phyloP scores from a whole-genome alignment of 805 yeast genomes.

The Candida sanyiensis region DNA sequence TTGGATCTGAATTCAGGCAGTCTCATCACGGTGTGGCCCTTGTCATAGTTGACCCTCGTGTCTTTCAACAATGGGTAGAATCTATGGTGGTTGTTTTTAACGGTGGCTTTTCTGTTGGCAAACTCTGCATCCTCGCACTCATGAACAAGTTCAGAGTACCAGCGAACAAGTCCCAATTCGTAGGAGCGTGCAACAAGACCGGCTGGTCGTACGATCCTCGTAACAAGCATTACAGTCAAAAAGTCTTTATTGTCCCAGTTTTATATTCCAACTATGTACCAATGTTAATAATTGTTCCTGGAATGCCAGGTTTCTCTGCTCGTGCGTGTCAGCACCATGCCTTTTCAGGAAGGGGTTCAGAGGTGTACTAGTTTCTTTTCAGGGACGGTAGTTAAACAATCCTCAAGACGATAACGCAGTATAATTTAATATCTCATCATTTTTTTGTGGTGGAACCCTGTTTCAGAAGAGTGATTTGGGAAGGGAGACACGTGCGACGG shows the following conservation, averaged over 20 bases:
- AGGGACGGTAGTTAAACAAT: constrained; percentile 28
- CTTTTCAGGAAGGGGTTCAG: constrained; percentile 2
- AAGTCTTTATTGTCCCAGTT: background rate
- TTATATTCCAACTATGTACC: constrained; percentile 5
- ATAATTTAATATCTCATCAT: constrained; percentile 23
- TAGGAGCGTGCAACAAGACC: background rate
- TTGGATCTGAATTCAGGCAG: constrained; percentile 34
- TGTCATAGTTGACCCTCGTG: constrained; percentile 10
- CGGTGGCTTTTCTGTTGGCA: constrained; percentile 20
- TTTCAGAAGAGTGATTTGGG: background rate
- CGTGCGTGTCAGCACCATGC: background rate
- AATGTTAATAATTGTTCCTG: background rate
- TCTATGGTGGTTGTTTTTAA: constrained; percentile 11
- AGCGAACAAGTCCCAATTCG: background rate
- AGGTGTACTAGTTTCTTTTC: constrained; percentile 21
- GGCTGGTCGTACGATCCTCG: background rate
- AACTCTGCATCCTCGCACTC: constrained; percentile 22
- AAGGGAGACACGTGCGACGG: background rate
- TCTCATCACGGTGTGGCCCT: constrained; percentile 17
- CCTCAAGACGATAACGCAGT: constrained; percentile 33
- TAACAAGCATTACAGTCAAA: background rate
- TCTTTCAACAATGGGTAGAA: constrained; percentile 24
- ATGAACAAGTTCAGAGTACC: constrained; percentile 10
- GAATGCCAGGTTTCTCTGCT: background rate
- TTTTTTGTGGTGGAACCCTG: background rate